Base-by-base conservation (phyloP, 176 grass and related monocot species). In the maize (Zea mays) region DNA sequence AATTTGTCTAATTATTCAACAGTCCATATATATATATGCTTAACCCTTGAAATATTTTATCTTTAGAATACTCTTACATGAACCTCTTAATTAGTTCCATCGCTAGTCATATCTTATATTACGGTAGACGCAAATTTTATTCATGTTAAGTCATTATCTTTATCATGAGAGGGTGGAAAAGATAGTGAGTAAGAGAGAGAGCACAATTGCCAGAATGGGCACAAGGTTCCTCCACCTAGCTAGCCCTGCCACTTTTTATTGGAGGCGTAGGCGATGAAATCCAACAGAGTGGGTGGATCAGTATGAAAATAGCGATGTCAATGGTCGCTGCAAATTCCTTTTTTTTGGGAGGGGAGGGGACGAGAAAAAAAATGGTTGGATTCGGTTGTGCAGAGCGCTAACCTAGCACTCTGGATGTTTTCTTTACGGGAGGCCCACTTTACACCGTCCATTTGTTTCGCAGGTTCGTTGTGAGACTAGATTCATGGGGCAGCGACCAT, bases 401-500 rank as follows among this genome's bases (percentile, higher is more conserved):
- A 81, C 78, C 78, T 81, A 65, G 67, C 27, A 57, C 57, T 41
- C 59, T 9, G 37, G 33, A 15, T 19, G 10, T 50, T 58, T 75
- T 52, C 33, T 77, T 79, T 40, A 65, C 8, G 21, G 44, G 3
- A 62, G 34, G 10, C 12, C 20, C 7, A 6, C 46, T 69, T 42
- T 64, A 58, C 17, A 21, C 10, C 10, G 12, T 81, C 67, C 65
- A 15, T 75, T 55, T 84, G 44, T 8, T 46, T 63, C 4, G 72
- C 71, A 96, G 93, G 59, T 88, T 96, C 57, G 84, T 88, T 56
- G 87, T 86, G 4, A 82, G 86, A 61, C 88, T 90, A 7, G 65
- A 68, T 34, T 84, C 90, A 1, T 88, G 79, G 82, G 81, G 72
- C 77, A 74, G 72, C 35, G 68, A 90, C 62, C 65, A 74, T 33